Base-by-base conservation (phyloP, 306 rosid genomes). In the Quercus agrifolia region DNA sequence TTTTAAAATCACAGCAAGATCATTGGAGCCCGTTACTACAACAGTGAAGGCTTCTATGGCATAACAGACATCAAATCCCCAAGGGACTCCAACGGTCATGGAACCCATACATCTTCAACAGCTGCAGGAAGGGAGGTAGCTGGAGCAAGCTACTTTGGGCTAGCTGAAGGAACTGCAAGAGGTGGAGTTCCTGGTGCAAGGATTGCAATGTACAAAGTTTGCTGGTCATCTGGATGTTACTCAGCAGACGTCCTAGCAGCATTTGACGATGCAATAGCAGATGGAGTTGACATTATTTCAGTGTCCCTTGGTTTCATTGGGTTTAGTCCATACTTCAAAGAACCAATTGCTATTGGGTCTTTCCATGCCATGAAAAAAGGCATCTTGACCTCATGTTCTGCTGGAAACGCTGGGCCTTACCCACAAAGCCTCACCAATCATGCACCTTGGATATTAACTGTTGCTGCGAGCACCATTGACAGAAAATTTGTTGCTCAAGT, bases 391-490 rank as follows among this genome's bases (percentile, higher is more conserved):
- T 77, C 85, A 8, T n/a, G n/a, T 54, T 84, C 87, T n/a, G 85
- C 85, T 54, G 85, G 85, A 46, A 85, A 85, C 63, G 15, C 51
- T 11, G 85, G 88, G 8, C 80, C 85, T 74, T 8, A 10, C 27
- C 80, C 82, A 1, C 21, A 2, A 2, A 2, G 72, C 3, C 33
- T 81, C 51, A 0, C 59, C 28, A 85, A 81, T 74, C 56, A 51
- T 62, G 88, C 88, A 35, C 88, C 85, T 30, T 81, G 88, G 88
- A 77, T 61, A 13, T 52, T 81, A 23, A 85, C 85, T n/a, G 85
- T 85, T 20, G 83, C 80, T 69, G 83, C 88, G 68, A 81, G 77
- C 70, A 80, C 85, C 17, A 81, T 78, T 74, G 83, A 85, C 69
- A 61, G 81, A 64, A 74, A 71, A 49, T 81, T 81, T 44, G 77